Evolutionary conservation across 306 rosid species (phyloP).

Genomic region (Castanea mollissima): DNA sequence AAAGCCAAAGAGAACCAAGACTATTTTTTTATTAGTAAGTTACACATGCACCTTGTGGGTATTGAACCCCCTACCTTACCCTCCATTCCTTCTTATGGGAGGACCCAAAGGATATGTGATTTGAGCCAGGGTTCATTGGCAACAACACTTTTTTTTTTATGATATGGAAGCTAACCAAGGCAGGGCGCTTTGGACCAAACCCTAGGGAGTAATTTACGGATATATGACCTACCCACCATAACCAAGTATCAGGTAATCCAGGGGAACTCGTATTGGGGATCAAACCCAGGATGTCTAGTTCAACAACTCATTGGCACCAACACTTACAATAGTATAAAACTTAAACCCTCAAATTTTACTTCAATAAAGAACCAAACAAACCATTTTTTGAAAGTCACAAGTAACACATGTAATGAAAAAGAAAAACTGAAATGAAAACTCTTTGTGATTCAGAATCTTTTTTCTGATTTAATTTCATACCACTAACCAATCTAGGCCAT

Average conservation of each 20-base stretch:
- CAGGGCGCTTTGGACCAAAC: no score
- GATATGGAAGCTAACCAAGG: no score
- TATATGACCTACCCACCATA: no score
- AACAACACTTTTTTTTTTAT: neutral
- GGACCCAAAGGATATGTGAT: no score
- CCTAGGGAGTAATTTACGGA: no score
- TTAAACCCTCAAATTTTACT: neutral
- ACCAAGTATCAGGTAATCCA: no score
- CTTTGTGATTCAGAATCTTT: neutral
- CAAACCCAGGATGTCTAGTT: no score
- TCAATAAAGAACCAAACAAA: neutral
- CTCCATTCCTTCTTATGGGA: no score
- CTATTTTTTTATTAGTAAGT: neutral
- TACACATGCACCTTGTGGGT: no score
- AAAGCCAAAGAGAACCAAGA: neutral
- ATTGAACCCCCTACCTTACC: no score
- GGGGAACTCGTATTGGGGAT: no score
- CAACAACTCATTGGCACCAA: neutral
- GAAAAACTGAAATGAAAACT: neutral
- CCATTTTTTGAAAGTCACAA: neutral
- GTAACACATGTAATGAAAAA: neutral
- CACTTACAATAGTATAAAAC: neutral
- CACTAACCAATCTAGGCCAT: neutral
- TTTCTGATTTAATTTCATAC: neutral
- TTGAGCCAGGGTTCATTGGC: no score